These are phyloP conservation scores for Paramecium sonneborni DNA, from an alignment of 73 alveolate species.

Conservation along the genomic window DNA sequence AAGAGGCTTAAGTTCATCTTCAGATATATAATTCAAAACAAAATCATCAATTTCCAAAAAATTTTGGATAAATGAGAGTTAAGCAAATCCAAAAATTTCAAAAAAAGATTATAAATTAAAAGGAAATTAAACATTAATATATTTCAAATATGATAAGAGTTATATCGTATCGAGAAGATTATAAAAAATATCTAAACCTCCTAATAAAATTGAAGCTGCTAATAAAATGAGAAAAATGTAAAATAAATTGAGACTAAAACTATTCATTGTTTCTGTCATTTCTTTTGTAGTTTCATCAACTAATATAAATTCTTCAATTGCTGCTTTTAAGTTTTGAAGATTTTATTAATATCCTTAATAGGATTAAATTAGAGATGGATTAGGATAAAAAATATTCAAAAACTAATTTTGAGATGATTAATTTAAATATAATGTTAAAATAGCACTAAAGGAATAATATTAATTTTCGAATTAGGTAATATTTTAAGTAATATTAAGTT, in stretches of 20 bases:
- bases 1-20: not conserved
- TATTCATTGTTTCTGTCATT: not conserved
- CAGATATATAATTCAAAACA: not conserved
- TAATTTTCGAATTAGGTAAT: not conserved
- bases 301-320: not conserved
- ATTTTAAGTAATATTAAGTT: not conserved
- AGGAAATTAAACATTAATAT: conserved; percentile 13
- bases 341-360: not conserved
- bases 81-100: conserved; percentile 2
- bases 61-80: not conserved
- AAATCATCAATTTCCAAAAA: not conserved
- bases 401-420: not conserved
- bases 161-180: conserved; percentile 8
- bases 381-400: not conserved
- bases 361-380: not conserved
- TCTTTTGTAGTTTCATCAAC: not conserved
- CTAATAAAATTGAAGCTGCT: not conserved
- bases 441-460: not conserved
- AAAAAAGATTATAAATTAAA: not conserved
- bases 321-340: not conserved
- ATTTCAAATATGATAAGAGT: not conserved
- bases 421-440: not conserved
- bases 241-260: not conserved
- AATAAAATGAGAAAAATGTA: not conserved
- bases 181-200: conserved; percentile 33